Conservation (phyloP, 768 basidiomycete genomes). For the Rubroboletus satanas region DNA sequence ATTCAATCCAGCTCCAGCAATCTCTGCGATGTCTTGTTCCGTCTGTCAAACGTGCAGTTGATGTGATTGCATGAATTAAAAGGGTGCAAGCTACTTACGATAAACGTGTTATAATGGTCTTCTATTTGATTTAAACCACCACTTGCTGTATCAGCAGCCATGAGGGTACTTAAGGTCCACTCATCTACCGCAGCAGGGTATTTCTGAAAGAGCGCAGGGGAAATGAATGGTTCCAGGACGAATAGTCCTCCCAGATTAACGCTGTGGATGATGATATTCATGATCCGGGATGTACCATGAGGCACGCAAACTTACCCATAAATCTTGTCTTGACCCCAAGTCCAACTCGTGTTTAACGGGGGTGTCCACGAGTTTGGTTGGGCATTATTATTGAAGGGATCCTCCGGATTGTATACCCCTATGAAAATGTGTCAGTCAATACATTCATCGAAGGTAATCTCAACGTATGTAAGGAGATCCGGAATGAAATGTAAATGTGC, state of each 20-base stretch:
- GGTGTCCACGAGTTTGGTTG: constrained; percentile 78
- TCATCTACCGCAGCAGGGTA: constrained; percentile 60
- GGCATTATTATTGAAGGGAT: constrained; percentile 75
- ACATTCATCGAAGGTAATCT: neutral
- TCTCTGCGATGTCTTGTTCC: constrained; percentile 84
- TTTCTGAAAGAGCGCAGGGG: constrained; percentile 57
- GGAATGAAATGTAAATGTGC: neutral
- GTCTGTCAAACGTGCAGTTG: constrained; percentile 45
- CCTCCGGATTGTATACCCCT: constrained; percentile 66
- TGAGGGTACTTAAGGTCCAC: constrained; percentile 60
- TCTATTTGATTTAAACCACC: constrained; percentile 68
- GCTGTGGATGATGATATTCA: constrained; percentile 26
- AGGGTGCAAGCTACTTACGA: constrained; percentile 46
- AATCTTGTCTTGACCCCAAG: constrained; percentile 57
- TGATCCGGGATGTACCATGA: neutral
- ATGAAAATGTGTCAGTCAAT: constrained; percentile 6
- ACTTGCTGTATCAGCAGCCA: constrained; percentile 59
- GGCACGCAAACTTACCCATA: constrained; percentile 44
- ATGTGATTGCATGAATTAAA: neutral
- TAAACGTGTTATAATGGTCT: constrained; percentile 78
- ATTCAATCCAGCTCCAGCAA: constrained; percentile 84
- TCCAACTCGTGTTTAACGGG: constrained; percentile 72
- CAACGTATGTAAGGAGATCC: neutral
- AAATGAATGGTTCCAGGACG: constrained; percentile 76
- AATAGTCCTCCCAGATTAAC: constrained; percentile 77